phyloP scores from a whole-genome alignment of 2,329 filamentous ascomycete genomes.

The Trichoderma sp. region DNA sequence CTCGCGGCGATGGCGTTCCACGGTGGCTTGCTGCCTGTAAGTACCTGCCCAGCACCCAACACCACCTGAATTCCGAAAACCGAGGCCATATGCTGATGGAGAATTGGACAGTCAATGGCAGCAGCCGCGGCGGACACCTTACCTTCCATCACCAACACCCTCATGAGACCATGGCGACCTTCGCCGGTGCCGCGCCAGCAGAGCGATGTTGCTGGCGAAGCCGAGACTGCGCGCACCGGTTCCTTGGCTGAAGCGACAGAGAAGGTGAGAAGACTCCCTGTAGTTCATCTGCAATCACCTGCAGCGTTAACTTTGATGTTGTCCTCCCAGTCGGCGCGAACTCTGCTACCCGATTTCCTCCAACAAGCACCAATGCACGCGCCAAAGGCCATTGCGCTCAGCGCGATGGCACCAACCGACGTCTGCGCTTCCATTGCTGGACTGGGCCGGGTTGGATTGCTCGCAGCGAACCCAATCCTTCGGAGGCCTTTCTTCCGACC shows the following conservation, averaged over 20 bases:
- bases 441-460: slow-evolving; percentile 31
- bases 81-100: not conserved
- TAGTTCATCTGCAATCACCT: not conserved
- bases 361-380: slow-evolving; percentile 22
- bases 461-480: slow-evolving; percentile 29
- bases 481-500: slow-evolving; percentile 29
- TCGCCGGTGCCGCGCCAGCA: slow-evolving; percentile 19
- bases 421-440: slow-evolving; percentile 24
- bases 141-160: slow-evolving; percentile 44
- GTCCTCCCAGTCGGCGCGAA: slow-evolving; percentile 19
- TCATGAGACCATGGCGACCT: slow-evolving; percentile 36
- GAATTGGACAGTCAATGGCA: slow-evolving; percentile 31
- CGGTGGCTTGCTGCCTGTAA: slow-evolving; percentile 27
- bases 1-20: slow-evolving; percentile 15
- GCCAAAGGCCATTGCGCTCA: not conserved
- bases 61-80: not conserved
- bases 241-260: slow-evolving; percentile 11
- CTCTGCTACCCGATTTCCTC: slow-evolving; percentile 30
- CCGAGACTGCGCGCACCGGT: slow-evolving; percentile 18
- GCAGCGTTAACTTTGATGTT: slow-evolving; percentile 19
- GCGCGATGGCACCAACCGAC: not conserved
- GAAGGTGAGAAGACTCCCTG: not conserved
- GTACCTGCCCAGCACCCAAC: not conserved
- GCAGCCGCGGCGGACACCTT: slow-evolving; percentile 43
- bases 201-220: slow-evolving; percentile 15